These are phyloP conservation scores for Penicillium sp. DNA, from an alignment of 2,329 filamentous ascomycete species.

Conservation along the genomic window DNA sequence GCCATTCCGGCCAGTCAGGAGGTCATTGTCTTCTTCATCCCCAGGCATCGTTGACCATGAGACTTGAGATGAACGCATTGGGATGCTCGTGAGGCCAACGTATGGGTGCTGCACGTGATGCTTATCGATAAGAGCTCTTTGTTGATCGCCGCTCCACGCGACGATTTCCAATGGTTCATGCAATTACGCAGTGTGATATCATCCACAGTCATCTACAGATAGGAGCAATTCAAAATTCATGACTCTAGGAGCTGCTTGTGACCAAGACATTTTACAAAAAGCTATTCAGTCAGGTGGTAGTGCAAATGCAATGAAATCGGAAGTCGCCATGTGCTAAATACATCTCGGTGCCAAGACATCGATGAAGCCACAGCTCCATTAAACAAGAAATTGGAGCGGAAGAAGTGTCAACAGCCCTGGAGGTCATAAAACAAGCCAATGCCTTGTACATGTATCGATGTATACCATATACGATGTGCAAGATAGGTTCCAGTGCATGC, in stretches of 20 bases:
- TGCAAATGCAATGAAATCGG: too few relatives aligned
- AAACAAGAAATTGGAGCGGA: too few relatives aligned
- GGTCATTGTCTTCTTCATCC: conserved; percentile 41
- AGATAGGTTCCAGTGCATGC: too few relatives aligned
- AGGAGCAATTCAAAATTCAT: not conserved
- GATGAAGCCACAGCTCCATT: too few relatives aligned
- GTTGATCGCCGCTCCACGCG: conserved; percentile 5
- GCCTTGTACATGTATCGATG: too few relatives aligned
- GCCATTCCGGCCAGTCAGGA: conserved; percentile 34
- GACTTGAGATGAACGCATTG: conserved; percentile 18
- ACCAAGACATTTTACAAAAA: too few relatives aligned
- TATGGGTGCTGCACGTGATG: conserved; percentile 25
- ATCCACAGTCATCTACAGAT: not conserved
- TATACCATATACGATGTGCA: not conserved
- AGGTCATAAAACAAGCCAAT: too few relatives aligned
- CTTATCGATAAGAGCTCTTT: conserved; percentile 23
- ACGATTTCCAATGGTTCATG: not conserved
- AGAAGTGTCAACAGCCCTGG: too few relatives aligned
- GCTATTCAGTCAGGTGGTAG: too few relatives aligned
- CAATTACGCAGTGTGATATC: conserved; percentile 1
- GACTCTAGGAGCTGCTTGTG: not conserved
- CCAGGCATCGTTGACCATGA: conserved; percentile 44
- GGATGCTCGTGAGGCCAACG: conserved; percentile 29
- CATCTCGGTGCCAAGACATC: too few relatives aligned
- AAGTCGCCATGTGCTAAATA: too few relatives aligned